phyloP scores from a whole-genome alignment of 2,329 filamentous ascomycete species.

The Calonectria fujianensis region DNA sequence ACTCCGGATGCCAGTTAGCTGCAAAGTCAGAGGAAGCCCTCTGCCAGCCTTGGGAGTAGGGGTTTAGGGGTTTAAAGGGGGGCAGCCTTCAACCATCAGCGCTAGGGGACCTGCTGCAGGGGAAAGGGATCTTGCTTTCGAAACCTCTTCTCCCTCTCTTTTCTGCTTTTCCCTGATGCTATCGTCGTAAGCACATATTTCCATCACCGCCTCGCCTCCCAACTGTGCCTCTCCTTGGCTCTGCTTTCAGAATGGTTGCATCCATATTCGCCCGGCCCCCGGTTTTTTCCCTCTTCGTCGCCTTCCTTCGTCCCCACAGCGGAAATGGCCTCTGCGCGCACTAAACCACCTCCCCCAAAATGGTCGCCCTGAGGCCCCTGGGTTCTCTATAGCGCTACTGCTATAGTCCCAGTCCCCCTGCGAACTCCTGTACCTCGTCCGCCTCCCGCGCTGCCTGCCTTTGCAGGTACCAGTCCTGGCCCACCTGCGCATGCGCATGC shows the following conservation, averaged over 20 bases:
- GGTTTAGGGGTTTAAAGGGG: not conserved
- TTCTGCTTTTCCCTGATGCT: not conserved
- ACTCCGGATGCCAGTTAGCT: conserved; percentile 4
- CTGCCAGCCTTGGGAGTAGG: not conserved
- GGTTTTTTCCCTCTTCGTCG: not conserved
- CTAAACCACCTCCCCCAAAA: conserved; percentile 20
- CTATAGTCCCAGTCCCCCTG: conserved; percentile 23
- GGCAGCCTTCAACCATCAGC: not conserved
- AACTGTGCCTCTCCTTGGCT: not conserved
- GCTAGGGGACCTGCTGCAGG: conserved; percentile 14
- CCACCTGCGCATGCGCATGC: conserved; percentile 18
- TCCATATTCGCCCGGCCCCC: conserved; percentile 1
- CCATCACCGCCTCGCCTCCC: not conserved
- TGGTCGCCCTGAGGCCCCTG: conserved; percentile 29
- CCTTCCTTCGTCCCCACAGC: not conserved
- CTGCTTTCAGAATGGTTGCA: not conserved
- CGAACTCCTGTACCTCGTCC: conserved; percentile 14
- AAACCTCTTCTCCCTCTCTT: not conserved
- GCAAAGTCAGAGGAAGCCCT: not conserved
- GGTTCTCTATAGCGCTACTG: conserved; percentile 18
- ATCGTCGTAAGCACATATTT: too few relatives aligned
- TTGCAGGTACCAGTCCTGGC: not conserved
- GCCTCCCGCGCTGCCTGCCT: not conserved
- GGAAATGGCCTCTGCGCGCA: conserved; percentile 22
- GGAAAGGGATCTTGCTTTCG: not conserved